A percentile compares a stretch with the other conserved stretches of the same genome.
Evolutionary conservation across 2,329 filamentous ascomycete genomes (phyloP).

Genomic region (Colletotrichum higginsianum): DNA sequence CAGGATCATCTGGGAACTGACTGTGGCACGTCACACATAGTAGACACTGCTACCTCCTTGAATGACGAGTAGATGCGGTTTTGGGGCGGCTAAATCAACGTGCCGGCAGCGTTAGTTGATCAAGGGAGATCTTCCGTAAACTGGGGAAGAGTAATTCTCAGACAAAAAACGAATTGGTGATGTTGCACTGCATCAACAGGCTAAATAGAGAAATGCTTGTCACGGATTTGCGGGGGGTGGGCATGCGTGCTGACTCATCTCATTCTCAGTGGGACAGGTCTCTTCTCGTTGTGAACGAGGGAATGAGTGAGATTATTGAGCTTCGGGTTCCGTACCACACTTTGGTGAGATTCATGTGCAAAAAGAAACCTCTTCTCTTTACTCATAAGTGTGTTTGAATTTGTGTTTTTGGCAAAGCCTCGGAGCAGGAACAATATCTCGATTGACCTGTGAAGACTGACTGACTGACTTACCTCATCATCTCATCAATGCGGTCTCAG

Average conservation of each 20-base stretch:
- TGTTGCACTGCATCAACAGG: constrained; percentile 11
- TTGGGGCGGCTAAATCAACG: constrained; percentile 26
- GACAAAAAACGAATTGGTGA: background rate
- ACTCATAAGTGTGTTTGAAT: background rate
- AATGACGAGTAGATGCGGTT: background rate
- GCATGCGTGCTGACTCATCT: background rate
- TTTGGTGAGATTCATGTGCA: background rate
- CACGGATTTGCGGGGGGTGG: background rate
- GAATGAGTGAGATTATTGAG: background rate
- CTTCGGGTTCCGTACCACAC: too few species aligned
- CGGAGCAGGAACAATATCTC: too few species aligned
- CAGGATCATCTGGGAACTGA: background rate
- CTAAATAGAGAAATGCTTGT: constrained; percentile 23
- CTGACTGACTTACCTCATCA: background rate
- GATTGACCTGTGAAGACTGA: too few species aligned
- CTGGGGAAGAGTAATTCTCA: background rate
- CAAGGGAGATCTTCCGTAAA: constrained; percentile 24
- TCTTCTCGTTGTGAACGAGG: background rate
- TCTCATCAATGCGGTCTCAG: background rate
- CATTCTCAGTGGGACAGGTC: background rate
- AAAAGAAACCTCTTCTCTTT: too few species aligned
- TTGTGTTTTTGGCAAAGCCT: too few species aligned
- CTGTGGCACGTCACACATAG: background rate
- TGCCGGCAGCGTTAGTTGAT: constrained; percentile 8
- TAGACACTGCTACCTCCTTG: background rate